Evolutionary conservation across 2,329 filamentous ascomycete species (phyloP), one percentile per base, ranked within the genome.

Genomic region (Fusarium vanettenii): DNA sequence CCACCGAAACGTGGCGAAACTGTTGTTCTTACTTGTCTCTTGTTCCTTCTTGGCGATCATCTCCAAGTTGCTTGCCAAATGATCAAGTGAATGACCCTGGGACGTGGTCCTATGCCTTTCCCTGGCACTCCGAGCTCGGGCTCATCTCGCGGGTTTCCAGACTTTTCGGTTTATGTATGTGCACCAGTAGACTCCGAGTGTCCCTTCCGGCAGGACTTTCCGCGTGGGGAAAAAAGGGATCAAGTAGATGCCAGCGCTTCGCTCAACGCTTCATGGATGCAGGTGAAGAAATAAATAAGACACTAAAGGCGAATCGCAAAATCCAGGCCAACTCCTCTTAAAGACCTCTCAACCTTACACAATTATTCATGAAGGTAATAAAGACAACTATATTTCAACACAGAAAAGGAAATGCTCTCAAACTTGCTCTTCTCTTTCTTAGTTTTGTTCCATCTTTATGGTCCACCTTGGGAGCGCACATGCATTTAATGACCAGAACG

Each of bases 141-240:
- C 20, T 27, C 31, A 16, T 37, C 16, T 5, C 13, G 18, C 20
- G 8, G 13, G 25, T 18, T 22, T 9, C 11, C 7, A 16, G 13
- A 25, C 7, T 9, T 25, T 10, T 18, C 14, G 14, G 13, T 48
- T 48, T 4, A 48, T 6, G 13, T 5, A 6, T 48, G 22, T 3
- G 22, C 14, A 25, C 22, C 18, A 2, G 9, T 22, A 16, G 7
- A 45, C 43, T 14, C 43, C 13, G 13, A 43, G 10, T 43, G 5
- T 3, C 5, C 7, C 22, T 14, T 13, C 1, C 1, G 3, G 20
- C 18, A n/a, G 4, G 1, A 14, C 2, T 43, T 43, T 7, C 11
- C n/a, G 10, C 9, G 39, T 43, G 39, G 8, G n/a, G n/a, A 20
- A 41, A 9, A 4, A 6, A 41, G 20, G n/a, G 39, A 2, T 43